phyloP scores from a whole-genome alignment of 148 eudicot species.

The Polygonum aviculare region DNA sequence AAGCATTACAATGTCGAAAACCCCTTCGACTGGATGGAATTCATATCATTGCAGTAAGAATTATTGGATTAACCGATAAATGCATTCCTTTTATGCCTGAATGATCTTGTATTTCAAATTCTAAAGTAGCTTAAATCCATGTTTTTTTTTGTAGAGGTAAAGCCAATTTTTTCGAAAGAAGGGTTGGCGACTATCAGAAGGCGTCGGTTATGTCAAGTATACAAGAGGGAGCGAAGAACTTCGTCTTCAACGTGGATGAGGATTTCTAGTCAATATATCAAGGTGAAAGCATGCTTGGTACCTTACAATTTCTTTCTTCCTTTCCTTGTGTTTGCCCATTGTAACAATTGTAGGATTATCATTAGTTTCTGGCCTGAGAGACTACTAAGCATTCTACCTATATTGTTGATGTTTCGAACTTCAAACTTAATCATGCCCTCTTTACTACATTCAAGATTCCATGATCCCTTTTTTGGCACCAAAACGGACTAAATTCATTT shows the following conservation, averaged over 20 bases:
- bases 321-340: not conserved
- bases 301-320: not conserved
- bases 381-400: not conserved
- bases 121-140: not conserved
- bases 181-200: conserved; percentile 80
- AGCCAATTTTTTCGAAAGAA: conserved; percentile 71
- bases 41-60: conserved; percentile 72
- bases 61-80: not conserved
- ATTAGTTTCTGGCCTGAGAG: not conserved
- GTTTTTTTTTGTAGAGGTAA: conserved; percentile 43
- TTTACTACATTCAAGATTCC: not conserved
- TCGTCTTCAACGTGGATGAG: conserved; percentile 58
- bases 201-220: conserved; percentile 67
- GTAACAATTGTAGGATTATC: not conserved
- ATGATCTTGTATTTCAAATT: not conserved
- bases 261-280: conserved; percentile 42
- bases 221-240: conserved; percentile 42
- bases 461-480: too few relatives aligned
- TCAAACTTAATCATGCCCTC: not conserved
- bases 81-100: not conserved
- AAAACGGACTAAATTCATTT: too few relatives aligned
- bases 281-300: not conserved
- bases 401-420: not conserved
- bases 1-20: conserved; percentile 55
- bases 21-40: conserved; percentile 96